Evolutionary conservation across 2,329 filamentous ascomycete genomes (phyloP), one percentile per base, ranked within the genome.

Genomic region (Massarina eburnea): DNA sequence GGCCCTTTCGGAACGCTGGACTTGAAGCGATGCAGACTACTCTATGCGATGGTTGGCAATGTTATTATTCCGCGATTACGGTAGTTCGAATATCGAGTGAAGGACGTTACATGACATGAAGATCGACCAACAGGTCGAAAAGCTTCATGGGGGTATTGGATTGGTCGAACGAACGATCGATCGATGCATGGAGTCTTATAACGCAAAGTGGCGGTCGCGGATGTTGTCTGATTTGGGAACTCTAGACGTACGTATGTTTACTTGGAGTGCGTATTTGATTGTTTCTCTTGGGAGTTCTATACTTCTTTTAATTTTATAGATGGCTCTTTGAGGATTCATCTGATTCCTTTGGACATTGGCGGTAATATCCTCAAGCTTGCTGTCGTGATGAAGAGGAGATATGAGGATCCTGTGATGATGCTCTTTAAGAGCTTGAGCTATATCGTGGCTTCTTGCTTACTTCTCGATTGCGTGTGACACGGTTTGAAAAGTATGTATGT

Each of bases 271-370:
- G 78, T 75, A 0, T 80, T 79, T 51, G 72, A 77, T 37, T 78
- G 80, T 49, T 81, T 78, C 44, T 64, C 74, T 2, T 60, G 59
- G 1, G 63, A 71, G 30, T 58, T 79, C 4, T 67, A 76, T 37
- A 60, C 59, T 0, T 75, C 78, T 3, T 80, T 80, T 55, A 73
- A 80, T 52, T 80, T 80, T 50, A 72, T 80, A 29, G 61, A 75
- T 39, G 72, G 72, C 3, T 72, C 76, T 1, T 69, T 76, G 8
- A 55, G 61, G 3, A 70, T 72, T 29, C 77, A 71, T 41, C 76
- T 76, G 0, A 76, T 79, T 50, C 72, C 76, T 27, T 58, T 60
- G 14, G 70, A 77, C 42, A 78, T 80, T 58, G 73, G 74, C 15
- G 76, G 74, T 3, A 76, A 79, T 49, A 78, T 79, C 17, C 59